Evolutionary conservation across 2,329 filamentous ascomycete genomes (phyloP).

Genomic region (Alternaria novae-zelandiae): DNA sequence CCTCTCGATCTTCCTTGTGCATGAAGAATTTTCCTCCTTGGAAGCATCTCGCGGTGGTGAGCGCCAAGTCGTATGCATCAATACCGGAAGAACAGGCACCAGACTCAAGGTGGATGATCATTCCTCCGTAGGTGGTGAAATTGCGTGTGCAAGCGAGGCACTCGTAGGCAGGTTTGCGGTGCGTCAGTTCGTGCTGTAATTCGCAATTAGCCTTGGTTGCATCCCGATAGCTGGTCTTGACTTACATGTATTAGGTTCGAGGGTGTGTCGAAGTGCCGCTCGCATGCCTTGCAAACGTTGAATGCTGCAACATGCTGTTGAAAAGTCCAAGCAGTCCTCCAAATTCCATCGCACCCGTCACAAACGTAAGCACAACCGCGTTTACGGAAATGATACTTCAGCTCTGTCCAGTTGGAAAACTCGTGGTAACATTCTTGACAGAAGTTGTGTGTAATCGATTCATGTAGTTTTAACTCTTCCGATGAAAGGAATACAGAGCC

Average conservation of each 20-base stretch:
- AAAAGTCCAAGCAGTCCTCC: neutral
- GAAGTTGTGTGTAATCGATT: neutral
- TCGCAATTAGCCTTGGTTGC: neutral
- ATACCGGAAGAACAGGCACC: slow-evolving; percentile 5
- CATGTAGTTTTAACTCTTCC: neutral
- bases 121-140: slow-evolving; percentile 18
- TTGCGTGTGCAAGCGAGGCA: slow-evolving; percentile 9
- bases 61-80: slow-evolving; percentile 15
- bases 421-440: neutral
- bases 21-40: slow-evolving; percentile 12
- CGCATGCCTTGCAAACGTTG: neutral
- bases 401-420: neutral
- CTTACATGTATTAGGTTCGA: neutral
- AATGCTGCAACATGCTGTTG: neutral
- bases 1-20: neutral
- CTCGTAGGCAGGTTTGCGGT: neutral
- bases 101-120: slow-evolving; percentile 16
- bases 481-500: neutral
- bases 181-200: neutral
- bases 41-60: slow-evolving; percentile 21
- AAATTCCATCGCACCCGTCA: neutral
- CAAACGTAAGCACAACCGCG: neutral
- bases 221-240: neutral
- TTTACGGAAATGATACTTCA: neutral
- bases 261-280: neutral